Conservation (phyloP, 805 yeast genomes). For the Ogataea siamensis region DNA sequence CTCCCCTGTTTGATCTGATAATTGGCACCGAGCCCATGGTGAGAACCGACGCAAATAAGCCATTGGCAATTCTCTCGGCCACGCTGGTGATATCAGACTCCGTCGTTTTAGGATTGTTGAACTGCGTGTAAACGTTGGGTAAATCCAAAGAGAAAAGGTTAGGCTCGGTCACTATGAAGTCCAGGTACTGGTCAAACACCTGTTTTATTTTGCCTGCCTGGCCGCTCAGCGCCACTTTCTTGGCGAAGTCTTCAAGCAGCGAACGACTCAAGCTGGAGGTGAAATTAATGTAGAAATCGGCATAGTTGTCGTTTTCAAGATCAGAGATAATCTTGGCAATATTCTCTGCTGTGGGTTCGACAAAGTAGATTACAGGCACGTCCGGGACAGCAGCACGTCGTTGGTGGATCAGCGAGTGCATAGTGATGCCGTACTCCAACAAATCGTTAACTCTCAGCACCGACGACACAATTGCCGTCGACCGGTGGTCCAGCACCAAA, state of each 20-base stretch:
- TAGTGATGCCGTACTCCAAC: constrained; percentile 86
- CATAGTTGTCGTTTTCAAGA: constrained; percentile 70
- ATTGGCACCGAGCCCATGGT: constrained; percentile 82
- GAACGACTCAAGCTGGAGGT: constrained; percentile 76
- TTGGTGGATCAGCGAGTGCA: constrained; percentile 72
- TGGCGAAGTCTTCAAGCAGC: constrained; percentile 84
- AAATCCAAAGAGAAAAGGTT: constrained; percentile 79
- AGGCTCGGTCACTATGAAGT: constrained; percentile 91
- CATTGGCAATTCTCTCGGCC: constrained; percentile 73
- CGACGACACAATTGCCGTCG: constrained; percentile 84
- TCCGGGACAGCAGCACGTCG: constrained; percentile 85
- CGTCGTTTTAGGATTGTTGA: constrained; percentile 67
- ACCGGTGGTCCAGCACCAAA: constrained; percentile 72
- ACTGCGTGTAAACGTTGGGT: constrained; percentile 58
- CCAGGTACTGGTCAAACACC: constrained; percentile 91
- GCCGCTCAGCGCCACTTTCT: constrained; percentile 69
- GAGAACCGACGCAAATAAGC: constrained; percentile 74
- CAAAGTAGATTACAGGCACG: constrained; percentile 91
- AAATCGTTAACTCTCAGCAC: constrained; percentile 91
- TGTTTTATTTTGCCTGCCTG: constrained; percentile 74
- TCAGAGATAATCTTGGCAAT: constrained; percentile 69
- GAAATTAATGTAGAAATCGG: constrained; percentile 79
- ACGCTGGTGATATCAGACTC: constrained; percentile 71
- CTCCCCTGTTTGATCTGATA: constrained; percentile 86
- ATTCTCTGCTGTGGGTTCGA: constrained; percentile 82